Base-by-base conservation (phyloP, 768 basidiomycete species). In the Tylopilus vinaceipallidus region DNA sequence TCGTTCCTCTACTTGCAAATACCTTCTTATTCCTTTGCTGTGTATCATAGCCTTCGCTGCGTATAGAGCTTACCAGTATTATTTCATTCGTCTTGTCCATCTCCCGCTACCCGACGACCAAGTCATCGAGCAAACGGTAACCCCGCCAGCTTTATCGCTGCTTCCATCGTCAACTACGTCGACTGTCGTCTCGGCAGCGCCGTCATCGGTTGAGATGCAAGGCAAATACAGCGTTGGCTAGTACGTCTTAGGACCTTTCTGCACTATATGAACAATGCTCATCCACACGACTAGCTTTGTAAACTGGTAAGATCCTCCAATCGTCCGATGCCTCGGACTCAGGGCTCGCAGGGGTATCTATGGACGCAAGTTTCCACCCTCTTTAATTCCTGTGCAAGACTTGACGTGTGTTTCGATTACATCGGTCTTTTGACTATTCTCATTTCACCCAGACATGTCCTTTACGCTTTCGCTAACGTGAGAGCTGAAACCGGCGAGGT, bases 401-500 rank as follows among this genome's bases (percentile, higher is more conserved):
- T 79, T 99, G 58, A 98, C 95, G 88, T 90, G 70, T 55, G 84
- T 72, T 30, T 49, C 16, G 6, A 37, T 45, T 24, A 10, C 17
- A 13, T 36, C 43, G 27, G 24, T 37, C 37, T 16, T 55, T 13
- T 27, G 36, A 17, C 35, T 40, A 12, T 45, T 55, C 42, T 62
- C 38, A 41, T 37, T 50, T 34, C 29, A 24, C 42, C 20, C 55
- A 91, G 88, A 22, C 94, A 95, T 67, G 82, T 95, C 58, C 82
- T 94, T 30, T 93, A 95, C 63, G 91, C 94, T 2, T 98, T 98
- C 59, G 97, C 91, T 17, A 91, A 98, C 58, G 69, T 98, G 58
- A 83, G 79, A 57, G 71, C 84, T 17, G 90, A 91, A 51, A 78
- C 84, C 1, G 95, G 95, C 34, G 90, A 91, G 62, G 95, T 98